Base-by-base conservation (phyloP, 805 yeast genomes). In the Wickerhamomyces chambardii region DNA sequence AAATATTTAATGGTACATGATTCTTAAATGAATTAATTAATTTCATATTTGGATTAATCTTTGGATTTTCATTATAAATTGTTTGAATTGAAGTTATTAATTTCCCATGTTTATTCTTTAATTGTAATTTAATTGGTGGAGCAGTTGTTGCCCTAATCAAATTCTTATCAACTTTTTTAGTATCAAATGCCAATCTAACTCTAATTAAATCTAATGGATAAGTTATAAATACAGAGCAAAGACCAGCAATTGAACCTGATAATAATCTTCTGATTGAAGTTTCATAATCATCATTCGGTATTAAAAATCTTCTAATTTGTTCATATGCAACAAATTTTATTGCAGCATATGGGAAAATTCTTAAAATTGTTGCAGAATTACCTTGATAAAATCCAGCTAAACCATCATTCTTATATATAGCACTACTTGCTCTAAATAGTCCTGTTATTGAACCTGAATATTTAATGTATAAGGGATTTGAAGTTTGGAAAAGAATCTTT, bases 331-430 rank as follows among this genome's bases (percentile, higher is more conserved):
- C 95, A 57, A 90, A 92, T 56, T 92, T 92, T 50, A 92, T 84
- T 10, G 96, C 95, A 4, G 98, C 97, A 56, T 92, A 92, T 2
- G 98, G 98, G 56, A 92, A 90, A 4, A 92, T 85, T 42, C 98
- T 68, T 30, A 89, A 57, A 34, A 92, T 62, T 0, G 98, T 92
- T 1, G 94, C 96, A 5, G 95, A 84, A 56, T 92, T 98, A 29
- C 98, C 98, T 50, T 90, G 95, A 55, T 78, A 90, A 36, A 92
- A 72, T 2, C 98, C 98, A 30, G 62, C 42, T 1, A 78, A 32
- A 15, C 97, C 97, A 55, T 86, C 92, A 34, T 62, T 66, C 7
- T 46, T 37, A 61, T 75, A 75, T 18, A 92, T 89, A 37, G 73
- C 69, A 26, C 61, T 60, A 0, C 81, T 81, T 0, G 98, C 97